Percentiles rank a stretch among this genome's conserved stretches.
These are phyloP conservation scores for Entomortierella beljakovae DNA, from an alignment of 192 early-diverging fungal species.

Conservation along the genomic window DNA sequence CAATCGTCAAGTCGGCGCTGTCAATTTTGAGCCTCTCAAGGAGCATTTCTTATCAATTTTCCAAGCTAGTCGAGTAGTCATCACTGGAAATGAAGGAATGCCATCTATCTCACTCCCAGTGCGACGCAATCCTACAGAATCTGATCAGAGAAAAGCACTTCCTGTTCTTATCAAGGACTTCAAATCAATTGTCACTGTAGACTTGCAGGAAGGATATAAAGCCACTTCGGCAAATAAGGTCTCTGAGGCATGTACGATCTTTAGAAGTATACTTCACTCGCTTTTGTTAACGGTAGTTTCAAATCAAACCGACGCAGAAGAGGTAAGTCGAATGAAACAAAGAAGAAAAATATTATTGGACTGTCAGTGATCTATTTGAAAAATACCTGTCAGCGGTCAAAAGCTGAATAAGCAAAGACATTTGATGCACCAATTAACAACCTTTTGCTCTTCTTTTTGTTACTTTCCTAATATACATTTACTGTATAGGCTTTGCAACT, in stretches of 20 bases:
- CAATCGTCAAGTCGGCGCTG: constrained; percentile 91
- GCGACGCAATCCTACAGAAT: constrained; percentile 70
- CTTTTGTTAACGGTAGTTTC: constrained; percentile 81
- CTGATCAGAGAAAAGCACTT: constrained; percentile 63
- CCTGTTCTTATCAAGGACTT: constrained; percentile 73
- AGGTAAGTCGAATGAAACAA: constrained; percentile 67
- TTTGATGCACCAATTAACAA: too few relatives aligned
- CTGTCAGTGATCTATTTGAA: too few relatives aligned
- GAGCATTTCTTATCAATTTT: constrained; percentile 88
- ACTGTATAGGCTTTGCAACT: constrained; percentile 65
- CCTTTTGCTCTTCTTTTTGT: not conserved
- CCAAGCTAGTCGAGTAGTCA: constrained; percentile 75
- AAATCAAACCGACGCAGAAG: constrained; percentile 74
- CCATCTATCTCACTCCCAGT: constrained; percentile 75
- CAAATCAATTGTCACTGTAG: constrained; percentile 64
- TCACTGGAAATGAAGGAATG: constrained; percentile 70
- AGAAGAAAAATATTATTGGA: too few relatives aligned
- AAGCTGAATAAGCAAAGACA: too few relatives aligned
- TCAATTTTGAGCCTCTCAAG: constrained; percentile 94
- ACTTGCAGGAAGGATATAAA: constrained; percentile 89
- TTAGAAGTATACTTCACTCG: constrained; percentile 82
- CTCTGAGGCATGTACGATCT: constrained; percentile 78
- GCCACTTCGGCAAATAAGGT: constrained; percentile 87
- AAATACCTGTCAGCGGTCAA: too few relatives aligned
- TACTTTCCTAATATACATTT: not conserved